Percentiles rank a stretch among this genome's conserved stretches.
Evolutionary conservation across 2,329 filamentous ascomycete genomes (phyloP).

Genomic region (Cercospora zeae-maydis): DNA sequence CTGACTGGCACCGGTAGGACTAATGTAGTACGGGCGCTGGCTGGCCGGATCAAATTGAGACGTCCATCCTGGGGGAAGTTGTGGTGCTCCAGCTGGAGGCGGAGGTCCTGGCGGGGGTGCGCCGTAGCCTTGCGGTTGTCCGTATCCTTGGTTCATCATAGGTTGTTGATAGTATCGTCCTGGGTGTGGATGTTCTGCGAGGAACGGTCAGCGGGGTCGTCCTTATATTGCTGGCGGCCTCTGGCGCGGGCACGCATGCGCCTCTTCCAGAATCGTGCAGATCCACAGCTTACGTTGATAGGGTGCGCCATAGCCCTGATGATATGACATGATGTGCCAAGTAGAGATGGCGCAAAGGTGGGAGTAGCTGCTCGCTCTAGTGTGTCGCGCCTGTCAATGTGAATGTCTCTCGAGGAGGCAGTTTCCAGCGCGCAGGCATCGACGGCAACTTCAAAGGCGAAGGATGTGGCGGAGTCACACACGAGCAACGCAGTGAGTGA

Average conservation of each 20-base stretch:
- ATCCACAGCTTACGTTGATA: slow-evolving; percentile 20
- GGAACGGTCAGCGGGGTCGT: slow-evolving; percentile 10
- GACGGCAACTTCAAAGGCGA: not conserved
- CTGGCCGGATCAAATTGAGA: slow-evolving; percentile 15
- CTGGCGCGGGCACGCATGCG: slow-evolving; percentile 7
- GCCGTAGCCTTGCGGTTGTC: slow-evolving; percentile 15
- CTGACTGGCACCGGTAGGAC: slow-evolving; percentile 15
- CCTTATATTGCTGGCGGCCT: slow-evolving; percentile 9
- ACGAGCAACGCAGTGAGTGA: not conserved
- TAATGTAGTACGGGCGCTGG: slow-evolving; percentile 17
- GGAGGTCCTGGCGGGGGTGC: slow-evolving; percentile 21
- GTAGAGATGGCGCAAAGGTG: not conserved
- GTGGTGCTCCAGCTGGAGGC: slow-evolving; percentile 12
- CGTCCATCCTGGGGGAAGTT: slow-evolving; percentile 18
- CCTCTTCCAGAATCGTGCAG: not conserved
- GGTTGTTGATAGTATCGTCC: slow-evolving; percentile 19
- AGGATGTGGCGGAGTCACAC: slow-evolving; percentile 7
- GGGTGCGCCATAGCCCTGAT: slow-evolving; percentile 15
- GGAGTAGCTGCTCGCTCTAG: not conserved
- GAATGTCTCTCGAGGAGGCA: not conserved
- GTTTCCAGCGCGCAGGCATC: not conserved
- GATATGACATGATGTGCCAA: slow-evolving; percentile 9
- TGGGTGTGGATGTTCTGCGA: slow-evolving; percentile 19
- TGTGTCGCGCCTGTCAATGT: not conserved
- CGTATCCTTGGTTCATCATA: slow-evolving; percentile 18